These are phyloP conservation scores for Ramalina intermedia DNA, from an alignment of 495 filamentous ascomycete genomes.

Conservation along the genomic window DNA sequence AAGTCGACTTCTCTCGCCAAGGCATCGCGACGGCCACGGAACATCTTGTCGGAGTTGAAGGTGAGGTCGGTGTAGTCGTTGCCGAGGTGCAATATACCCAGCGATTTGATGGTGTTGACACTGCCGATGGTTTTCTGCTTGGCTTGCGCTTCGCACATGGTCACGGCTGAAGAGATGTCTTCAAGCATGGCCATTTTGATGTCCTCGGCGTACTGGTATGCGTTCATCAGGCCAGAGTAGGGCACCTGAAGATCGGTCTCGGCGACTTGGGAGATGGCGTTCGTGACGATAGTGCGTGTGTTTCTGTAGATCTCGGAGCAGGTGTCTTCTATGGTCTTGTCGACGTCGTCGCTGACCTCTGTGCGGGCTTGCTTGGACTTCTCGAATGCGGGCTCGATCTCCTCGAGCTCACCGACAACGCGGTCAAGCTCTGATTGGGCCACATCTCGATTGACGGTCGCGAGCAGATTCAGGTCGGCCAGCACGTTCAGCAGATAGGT, in stretches of 20 bases:
- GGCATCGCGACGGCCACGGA: conserved; percentile 62
- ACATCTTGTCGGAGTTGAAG: conserved; percentile 88
- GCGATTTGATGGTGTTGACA: conserved; percentile 73
- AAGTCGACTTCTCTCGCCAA: conserved; percentile 74
- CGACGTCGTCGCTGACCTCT: conserved; percentile 70
- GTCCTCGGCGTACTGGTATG: conserved; percentile 87
- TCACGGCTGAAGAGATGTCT: conserved; percentile 65
- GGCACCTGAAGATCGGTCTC: conserved; percentile 62
- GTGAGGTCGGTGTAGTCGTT: conserved; percentile 69
- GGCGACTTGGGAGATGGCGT: conserved; percentile 59
- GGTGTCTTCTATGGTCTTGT: conserved; percentile 68
- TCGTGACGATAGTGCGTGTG: conserved; percentile 56
- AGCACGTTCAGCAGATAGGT: conserved; percentile 94
- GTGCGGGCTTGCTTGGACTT: conserved; percentile 65
- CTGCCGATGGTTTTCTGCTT: conserved; percentile 62
- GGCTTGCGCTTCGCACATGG: conserved; percentile 69
- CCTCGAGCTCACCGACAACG: conserved; percentile 61
- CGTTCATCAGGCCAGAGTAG: conserved; percentile 74
- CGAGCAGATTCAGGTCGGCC: conserved; percentile 66
- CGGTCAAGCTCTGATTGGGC: conserved; percentile 76
- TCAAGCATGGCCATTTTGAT: conserved; percentile 83
- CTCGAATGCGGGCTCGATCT: conserved; percentile 75
- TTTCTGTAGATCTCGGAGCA: conserved; percentile 72
- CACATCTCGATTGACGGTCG: conserved; percentile 75
- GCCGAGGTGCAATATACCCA: conserved; percentile 80